Conservation (phyloP, 1,139 yeast genomes). For the Blastobotrys petasosporus region DNA sequence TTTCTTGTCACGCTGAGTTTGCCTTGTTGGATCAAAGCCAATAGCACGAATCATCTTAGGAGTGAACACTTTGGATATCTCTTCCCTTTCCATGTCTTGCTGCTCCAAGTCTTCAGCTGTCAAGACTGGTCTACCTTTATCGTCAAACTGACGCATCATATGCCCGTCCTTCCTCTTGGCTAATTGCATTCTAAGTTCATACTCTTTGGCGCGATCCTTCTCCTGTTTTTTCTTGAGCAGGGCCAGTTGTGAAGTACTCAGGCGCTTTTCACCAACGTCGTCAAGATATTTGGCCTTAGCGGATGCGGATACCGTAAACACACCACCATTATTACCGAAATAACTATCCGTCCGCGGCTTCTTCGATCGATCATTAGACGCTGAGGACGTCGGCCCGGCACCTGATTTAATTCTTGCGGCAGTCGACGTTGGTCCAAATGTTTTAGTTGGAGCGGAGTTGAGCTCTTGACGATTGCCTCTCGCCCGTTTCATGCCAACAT, state of each 20-base stretch:
- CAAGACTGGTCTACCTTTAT: conserved; percentile 27
- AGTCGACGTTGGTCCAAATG: conserved; percentile 25
- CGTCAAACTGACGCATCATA: conserved; percentile 26
- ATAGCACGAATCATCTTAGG: conserved; percentile 29
- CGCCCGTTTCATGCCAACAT: conserved; percentile 43
- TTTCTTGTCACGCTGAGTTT: neutral
- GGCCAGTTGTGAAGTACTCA: conserved; percentile 1
- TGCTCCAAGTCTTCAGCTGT: conserved; percentile 31
- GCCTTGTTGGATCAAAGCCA: conserved; percentile 33
- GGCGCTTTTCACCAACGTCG: too few relatives aligned
- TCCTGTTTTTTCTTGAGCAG: conserved; percentile 15
- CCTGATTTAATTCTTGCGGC: conserved; percentile 33
- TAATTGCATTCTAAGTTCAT: conserved; percentile 26
- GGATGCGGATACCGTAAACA: too few relatives aligned
- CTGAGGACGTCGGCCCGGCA: conserved; percentile 2
- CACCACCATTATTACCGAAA: too few relatives aligned
- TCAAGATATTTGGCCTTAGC: too few relatives aligned
- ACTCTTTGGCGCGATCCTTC: conserved; percentile 23
- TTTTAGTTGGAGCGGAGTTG: conserved; percentile 35
- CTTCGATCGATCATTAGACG: too few relatives aligned
- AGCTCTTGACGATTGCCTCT: conserved; percentile 58
- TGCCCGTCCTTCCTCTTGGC: conserved; percentile 30
- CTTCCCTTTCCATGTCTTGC: conserved; percentile 26
- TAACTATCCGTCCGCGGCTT: too few relatives aligned
- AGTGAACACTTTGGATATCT: conserved; percentile 24